Conservation (phyloP, 805 yeast species). For the Pichia cephalocereana region DNA sequence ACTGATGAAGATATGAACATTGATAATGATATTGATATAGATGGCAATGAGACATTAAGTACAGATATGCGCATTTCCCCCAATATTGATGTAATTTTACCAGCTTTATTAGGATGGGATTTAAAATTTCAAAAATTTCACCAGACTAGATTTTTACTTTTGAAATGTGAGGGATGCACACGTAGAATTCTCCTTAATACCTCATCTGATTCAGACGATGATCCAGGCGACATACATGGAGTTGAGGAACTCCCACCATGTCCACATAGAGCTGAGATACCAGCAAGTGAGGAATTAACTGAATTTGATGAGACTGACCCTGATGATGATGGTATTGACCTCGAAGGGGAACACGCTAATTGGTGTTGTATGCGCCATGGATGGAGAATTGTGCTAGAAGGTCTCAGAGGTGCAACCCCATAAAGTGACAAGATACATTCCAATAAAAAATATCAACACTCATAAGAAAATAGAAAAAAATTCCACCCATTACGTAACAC, state of each 20-base stretch:
- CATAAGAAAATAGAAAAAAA: no score
- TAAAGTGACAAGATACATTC: no score
- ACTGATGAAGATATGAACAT: constrained; percentile 4
- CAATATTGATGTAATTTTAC: constrained; percentile 3
- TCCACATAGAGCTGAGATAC: constrained; percentile 21
- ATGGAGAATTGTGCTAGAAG: constrained; percentile 6
- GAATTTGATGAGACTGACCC: constrained; percentile 14
- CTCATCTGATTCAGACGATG: background rate
- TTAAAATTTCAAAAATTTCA: constrained; percentile 22
- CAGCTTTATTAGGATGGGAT: constrained; percentile 30
- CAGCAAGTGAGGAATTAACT: constrained; percentile 6
- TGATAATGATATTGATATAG: constrained; percentile 3
- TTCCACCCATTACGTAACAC: no score
- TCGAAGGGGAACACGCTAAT: constrained; percentile 26
- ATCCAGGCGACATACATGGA: background rate
- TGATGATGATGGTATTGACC: constrained; percentile 18
- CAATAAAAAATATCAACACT: no score
- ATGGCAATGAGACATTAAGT: background rate
- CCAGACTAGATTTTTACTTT: constrained; percentile 18
- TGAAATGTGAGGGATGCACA: constrained; percentile 28
- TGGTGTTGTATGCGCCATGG: constrained; percentile 28
- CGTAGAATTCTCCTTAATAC: constrained; percentile 23
- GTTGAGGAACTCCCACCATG: constrained; percentile 18
- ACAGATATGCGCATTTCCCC: background rate
- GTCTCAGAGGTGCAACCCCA: constrained; percentile 3